Base-by-base conservation (phyloP, 1,284 basidiomycete genomes). In the Apiotrichum porosum region DNA sequence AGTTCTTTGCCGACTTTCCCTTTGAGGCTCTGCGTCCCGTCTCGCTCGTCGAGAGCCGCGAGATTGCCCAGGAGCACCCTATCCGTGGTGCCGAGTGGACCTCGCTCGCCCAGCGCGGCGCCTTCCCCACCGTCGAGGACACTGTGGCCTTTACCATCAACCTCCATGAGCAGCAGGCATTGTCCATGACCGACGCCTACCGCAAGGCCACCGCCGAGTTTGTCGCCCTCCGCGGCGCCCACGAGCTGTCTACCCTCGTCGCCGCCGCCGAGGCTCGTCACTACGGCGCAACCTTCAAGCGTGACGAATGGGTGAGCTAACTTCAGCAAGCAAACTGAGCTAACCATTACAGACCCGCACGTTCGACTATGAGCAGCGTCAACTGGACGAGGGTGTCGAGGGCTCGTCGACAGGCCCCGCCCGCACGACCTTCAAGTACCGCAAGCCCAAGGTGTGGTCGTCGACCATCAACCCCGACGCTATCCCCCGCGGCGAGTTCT, bases 1-100 rank as follows among this genome's bases (percentile, higher is more conserved):
- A 90, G 70, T 98, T 98, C 79, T 97, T 93, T 77, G 78, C 80
- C 44, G 94, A 98, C 75, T 93, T 97, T 68, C 92, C 94, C 3
- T 97, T 97, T 69, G 93, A 98, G 74, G 85, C 89, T 1, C 86
- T 93, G 70, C 80, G 92, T 34, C 84, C 90, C 2, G 78, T 80
- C 14, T 84, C 81, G 12, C 72, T 98, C 42, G 81, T 88, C 1
- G 94, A 98, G 75, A 65, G 68, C 28, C 61, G 61, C 49, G 66
- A 64, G 21, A 62, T 76, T 31, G 77, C 77, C 36, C 79, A 74
- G 30, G 71, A 73, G 14, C 74, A 79, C 42, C 80, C 84, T 57
- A 67, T 87, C 6, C 70, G 68, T 24, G 89, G 85, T 0, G 61
- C 65, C 43, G 69, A 75, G 15, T 95, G 92, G 90, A 84, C 78